Base-by-base conservation (phyloP, 202 grass and related monocot genomes). In the Alloteropsis angusta region DNA sequence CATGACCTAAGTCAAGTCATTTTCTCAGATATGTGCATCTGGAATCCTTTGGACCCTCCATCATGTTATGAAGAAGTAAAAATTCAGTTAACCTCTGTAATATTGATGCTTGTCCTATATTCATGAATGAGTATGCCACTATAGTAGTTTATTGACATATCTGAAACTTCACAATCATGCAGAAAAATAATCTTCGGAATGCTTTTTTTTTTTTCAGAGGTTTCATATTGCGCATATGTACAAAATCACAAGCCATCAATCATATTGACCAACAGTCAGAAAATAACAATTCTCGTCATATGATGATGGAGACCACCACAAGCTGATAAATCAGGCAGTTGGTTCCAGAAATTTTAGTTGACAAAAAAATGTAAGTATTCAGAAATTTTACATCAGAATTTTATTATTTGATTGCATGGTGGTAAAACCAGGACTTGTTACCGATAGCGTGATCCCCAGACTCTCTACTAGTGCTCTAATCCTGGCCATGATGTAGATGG, bases 401-500 rank as follows among this genome's bases (percentile, higher is more conserved):
- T 18, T 52, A 7, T 53, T 44, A 16, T 37, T 13, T 55, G 55
- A 60, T 70, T 43, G 37, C 42, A 71, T 39, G 61, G 76, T 62
- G 46, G 54, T 55, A 64, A 83, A 80, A 46, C 0, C 18, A 47
- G 19, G 15, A 25, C 14, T 60, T 75, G 37, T 79, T 68, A 68
- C 69, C 28, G 36, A 13, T 80, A 30, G 55, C 46, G 46, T 88
- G 68, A 82, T 9, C n/a, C 39, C 45, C 55, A 18, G 41, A 26
- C 41, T 59, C 36, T 77, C 57, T 50, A 0, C 72, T 59, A 78
- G 72, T 85, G 87, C 23, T 50, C 18, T 72, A 43, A 52, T 81
- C 48, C 13, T 13, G 41, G 49, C 62, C 55, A 46, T 2, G 72
- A 88, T 77, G 65, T 77, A n/a, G 87, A 88, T 88, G 77, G 9